Evolutionary conservation across 164 flowering plant species (phyloP).

Genomic region (Kalanchoe fedtschenkoi): DNA sequence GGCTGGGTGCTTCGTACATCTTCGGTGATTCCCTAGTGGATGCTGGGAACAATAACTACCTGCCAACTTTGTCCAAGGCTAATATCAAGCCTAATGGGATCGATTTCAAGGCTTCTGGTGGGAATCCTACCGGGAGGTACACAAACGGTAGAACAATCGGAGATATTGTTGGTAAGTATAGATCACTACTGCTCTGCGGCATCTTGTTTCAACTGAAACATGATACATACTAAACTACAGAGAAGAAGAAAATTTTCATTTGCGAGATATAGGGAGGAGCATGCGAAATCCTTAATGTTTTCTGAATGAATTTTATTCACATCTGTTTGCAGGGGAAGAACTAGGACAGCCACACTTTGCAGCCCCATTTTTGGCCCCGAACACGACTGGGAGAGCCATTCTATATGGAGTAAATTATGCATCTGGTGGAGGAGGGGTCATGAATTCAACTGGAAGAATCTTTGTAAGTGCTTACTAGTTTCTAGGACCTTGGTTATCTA

Average conservation of each 20-base stretch:
- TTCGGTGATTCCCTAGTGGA: constrained; percentile 95
- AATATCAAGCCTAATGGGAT: constrained; percentile 73
- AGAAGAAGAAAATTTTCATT: no score
- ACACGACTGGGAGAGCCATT: constrained; percentile 53
- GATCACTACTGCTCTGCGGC: not conserved
- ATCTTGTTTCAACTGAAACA: not conserved
- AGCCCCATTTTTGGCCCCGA: constrained; percentile 68
- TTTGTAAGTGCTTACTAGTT: constrained; percentile 45
- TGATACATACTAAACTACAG: no score
- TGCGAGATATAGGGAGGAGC: no score
- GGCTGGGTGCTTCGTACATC: constrained; percentile 61
- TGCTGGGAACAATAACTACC: constrained; percentile 82
- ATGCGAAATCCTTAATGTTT: not conserved
- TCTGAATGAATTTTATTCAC: not conserved
- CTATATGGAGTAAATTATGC: constrained; percentile 85
- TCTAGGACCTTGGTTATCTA: no score
- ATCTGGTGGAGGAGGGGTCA: constrained; percentile 89
- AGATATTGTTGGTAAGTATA: constrained; percentile 68
- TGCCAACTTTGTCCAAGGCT: constrained; percentile 69
- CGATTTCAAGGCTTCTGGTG: constrained; percentile 62
- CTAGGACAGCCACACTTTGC: constrained; percentile 64
- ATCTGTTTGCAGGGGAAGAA: constrained; percentile 51
- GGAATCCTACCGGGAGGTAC: constrained; percentile 77
- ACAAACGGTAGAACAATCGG: constrained; percentile 93
- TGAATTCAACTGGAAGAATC: constrained; percentile 82